A percentile compares a stretch with the other conserved stretches of the same genome.
These are phyloP conservation scores for Nyctanthes arbortristis DNA, from an alignment of 257 asterid genomes.

Conservation along the genomic window DNA sequence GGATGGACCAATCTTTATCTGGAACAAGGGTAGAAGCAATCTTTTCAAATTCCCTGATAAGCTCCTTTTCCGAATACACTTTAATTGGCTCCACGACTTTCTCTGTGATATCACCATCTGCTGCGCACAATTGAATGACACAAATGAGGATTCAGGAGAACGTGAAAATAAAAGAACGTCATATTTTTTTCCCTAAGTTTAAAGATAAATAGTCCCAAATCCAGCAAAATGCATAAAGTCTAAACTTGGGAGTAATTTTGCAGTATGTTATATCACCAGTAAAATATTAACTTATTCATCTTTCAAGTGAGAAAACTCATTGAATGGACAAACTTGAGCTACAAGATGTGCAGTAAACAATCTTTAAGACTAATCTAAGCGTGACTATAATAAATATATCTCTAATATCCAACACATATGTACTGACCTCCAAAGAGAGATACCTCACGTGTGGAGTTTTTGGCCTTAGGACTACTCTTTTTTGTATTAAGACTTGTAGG, in stretches of 20 bases:
- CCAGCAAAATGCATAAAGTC: neutral
- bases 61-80: slow-evolving; percentile 96
- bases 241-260: neutral
- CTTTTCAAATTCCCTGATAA: slow-evolving; percentile 93
- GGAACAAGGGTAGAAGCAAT: slow-evolving; percentile 87
- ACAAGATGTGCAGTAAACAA: neutral
- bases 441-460: slow-evolving; percentile 68
- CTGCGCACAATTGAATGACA: slow-evolving; percentile 48
- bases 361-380: slow-evolving; percentile 12
- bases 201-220: neutral
- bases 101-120: slow-evolving; percentile 87
- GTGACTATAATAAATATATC: slow-evolving; percentile 4
- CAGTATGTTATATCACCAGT: slow-evolving; percentile 14
- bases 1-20: slow-evolving; percentile 97
- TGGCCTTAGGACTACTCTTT: slow-evolving; percentile 92
- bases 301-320: neutral
- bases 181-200: neutral
- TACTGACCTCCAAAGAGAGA: slow-evolving; percentile 97
- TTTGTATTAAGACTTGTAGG: slow-evolving; percentile 54
- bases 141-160: slow-evolving; percentile 24
- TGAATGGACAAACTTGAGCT: slow-evolving; percentile 14
- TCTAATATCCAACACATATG: slow-evolving; percentile 7
- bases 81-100: slow-evolving; percentile 92
- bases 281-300: neutral
- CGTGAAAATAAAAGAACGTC: slow-evolving; percentile 19